These are phyloP conservation scores for Paraurostyla sp. DNA, from an alignment of 73 alveolate species.

Conservation along the genomic window DNA sequence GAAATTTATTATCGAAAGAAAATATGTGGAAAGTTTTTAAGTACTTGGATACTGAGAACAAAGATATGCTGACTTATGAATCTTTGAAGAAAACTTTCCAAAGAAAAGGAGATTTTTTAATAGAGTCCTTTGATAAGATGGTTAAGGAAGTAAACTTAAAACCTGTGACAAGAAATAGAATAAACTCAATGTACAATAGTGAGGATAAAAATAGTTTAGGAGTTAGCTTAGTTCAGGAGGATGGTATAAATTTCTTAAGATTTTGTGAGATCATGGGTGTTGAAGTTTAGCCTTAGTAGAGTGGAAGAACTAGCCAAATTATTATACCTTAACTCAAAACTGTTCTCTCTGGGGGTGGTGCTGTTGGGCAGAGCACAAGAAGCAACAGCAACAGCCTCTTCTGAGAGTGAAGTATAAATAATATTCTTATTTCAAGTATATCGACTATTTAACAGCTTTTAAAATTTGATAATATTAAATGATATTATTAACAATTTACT, in stretches of 20 bases:
- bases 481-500: no score
- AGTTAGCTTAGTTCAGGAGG: background rate
- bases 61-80: background rate
- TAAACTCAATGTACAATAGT: background rate
- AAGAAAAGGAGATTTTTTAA: conserved; percentile 46
- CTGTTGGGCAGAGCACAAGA: background rate
- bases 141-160: background rate
- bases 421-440: no score
- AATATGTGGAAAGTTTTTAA: conserved; percentile 11
- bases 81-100: background rate
- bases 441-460: no score
- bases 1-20: background rate
- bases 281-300: background rate
- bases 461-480: no score
- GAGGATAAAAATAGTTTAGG: background rate
- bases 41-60: background rate
- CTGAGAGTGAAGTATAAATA: no score
- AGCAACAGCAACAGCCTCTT: no score
- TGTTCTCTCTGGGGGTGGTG: background rate
- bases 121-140: background rate
- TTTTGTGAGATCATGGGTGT: conserved; percentile 37
- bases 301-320: background rate
- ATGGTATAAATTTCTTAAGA: background rate
- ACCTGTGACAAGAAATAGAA: background rate
- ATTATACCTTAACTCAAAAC: background rate